Percentiles rank a stretch among this genome's conserved stretches.
phyloP scores from a whole-genome alignment of 169 alveolate genomes.

The Plasmodium gonderi region DNA sequence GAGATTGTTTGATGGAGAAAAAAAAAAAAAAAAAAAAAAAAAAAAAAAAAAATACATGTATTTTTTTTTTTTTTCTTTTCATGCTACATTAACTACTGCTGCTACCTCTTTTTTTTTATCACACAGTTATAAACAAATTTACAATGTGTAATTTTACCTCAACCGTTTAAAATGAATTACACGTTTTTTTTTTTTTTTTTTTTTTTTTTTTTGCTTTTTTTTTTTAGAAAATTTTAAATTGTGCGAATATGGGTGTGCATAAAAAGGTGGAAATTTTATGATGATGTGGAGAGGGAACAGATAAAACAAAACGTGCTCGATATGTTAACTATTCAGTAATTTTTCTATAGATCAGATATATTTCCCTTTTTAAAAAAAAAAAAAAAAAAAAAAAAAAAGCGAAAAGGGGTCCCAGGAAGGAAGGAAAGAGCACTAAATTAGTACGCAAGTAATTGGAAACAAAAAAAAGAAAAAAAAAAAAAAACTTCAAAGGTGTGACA shows the following conservation, averaged over 20 bases:
- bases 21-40: too few relatives aligned
- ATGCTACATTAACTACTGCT: not conserved
- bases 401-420: not conserved
- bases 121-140: not conserved
- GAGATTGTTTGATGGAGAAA: too few relatives aligned
- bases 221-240: not conserved
- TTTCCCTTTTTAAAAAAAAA: not conserved
- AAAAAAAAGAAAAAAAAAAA: conserved; percentile 4
- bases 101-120: not conserved
- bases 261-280: too few relatives aligned
- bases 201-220: too few relatives aligned
- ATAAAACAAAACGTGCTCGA: not conserved
- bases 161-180: not conserved
- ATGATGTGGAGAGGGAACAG: not conserved
- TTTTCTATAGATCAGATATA: not conserved
- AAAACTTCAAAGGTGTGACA: not conserved
- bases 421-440: not conserved
- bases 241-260: not conserved
- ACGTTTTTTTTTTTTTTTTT: too few relatives aligned
- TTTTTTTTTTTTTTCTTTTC: not conserved
- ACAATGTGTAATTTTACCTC: not conserved
- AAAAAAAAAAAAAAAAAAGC: not conserved
- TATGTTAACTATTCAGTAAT: not conserved
- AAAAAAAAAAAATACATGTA: not conserved
- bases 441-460: not conserved